phyloP scores from a whole-genome alignment of 495 filamentous ascomycete species.

The Aspergillus olivimuriae region DNA sequence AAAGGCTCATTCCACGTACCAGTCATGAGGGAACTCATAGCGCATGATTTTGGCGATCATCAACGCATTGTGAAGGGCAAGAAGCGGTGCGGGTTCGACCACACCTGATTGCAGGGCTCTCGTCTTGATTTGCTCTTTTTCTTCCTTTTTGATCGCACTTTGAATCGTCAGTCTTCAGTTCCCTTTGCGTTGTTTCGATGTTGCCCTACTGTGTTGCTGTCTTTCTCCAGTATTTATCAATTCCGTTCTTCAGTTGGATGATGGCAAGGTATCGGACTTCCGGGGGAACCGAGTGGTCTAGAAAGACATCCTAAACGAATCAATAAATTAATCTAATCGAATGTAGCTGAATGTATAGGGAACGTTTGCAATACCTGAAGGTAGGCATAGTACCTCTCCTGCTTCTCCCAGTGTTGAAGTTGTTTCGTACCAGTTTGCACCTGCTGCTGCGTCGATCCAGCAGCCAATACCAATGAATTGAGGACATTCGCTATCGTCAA shows the following conservation, averaged over 20 bases:
- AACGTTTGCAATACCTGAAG: conserved; percentile 74
- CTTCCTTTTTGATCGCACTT: conserved; percentile 64
- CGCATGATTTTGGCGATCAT: conserved; percentile 81
- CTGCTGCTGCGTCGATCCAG: conserved; percentile 65
- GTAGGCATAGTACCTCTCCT: conserved; percentile 66
- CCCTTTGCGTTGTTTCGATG: not conserved
- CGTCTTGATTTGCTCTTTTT: conserved; percentile 68
- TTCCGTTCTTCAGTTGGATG: conserved; percentile 91
- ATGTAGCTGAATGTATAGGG: no score
- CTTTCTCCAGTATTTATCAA: conserved; percentile 89
- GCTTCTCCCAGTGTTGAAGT: conserved; percentile 76
- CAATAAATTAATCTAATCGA: no score
- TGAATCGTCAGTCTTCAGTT: conserved; percentile 16
- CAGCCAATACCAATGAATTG: conserved; percentile 62
- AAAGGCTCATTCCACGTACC: conserved; percentile 34
- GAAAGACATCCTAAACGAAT: conserved; percentile 57
- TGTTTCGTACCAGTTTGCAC: conserved; percentile 77
- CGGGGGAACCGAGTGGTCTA: conserved; percentile 65
- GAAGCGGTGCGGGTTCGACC: conserved; percentile 61
- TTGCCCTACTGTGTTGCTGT: conserved; percentile 52
- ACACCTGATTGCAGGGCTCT: conserved; percentile 66
- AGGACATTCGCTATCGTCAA: conserved; percentile 61
- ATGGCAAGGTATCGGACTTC: conserved; percentile 82
- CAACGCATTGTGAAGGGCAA: conserved; percentile 82
- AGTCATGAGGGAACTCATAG: conserved; percentile 82